phyloP scores from a whole-genome alignment of 1,284 basidiomycete species.

The Pseudomicrostroma phylloplanum region DNA sequence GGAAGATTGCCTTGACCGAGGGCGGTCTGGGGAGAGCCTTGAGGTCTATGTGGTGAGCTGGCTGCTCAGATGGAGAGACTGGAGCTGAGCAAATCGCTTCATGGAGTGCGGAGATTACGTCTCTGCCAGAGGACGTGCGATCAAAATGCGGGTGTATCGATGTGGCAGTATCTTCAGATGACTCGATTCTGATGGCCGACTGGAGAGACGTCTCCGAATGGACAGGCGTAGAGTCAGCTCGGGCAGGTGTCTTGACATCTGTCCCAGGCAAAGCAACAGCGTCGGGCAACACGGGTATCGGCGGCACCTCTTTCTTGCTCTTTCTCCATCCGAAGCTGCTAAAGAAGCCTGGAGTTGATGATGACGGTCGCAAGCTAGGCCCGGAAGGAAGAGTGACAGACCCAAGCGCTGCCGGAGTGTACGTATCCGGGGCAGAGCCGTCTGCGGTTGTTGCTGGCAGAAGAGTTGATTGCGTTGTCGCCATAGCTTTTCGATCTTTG shows the following conservation, averaged over 20 bases:
- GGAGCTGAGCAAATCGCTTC: conserved; percentile 15
- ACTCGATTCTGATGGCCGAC: not conserved
- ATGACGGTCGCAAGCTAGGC: no score
- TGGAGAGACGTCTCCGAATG: not conserved
- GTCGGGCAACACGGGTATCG: not conserved
- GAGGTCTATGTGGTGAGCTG: conserved; percentile 4
- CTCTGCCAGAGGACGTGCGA: conserved; percentile 11
- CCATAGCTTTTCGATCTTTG: no score
- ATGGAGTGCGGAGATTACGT: conserved; percentile 12
- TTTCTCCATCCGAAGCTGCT: conserved; percentile 19
- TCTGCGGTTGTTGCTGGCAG: no score
- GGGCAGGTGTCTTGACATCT: no score
- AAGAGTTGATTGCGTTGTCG: no score
- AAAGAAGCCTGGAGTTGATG: conserved; percentile 8
- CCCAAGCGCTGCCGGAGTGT: no score
- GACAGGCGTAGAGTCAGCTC: not conserved
- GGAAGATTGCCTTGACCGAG: conserved; percentile 65
- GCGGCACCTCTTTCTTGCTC: conserved; percentile 8
- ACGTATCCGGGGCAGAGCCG: no score
- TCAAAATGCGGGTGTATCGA: conserved; percentile 4
- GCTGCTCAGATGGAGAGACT: conserved; percentile 9
- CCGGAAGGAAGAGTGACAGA: no score
- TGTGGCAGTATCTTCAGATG: no score
- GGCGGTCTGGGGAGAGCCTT: conserved; percentile 17
- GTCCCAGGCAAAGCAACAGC: not conserved